These are phyloP conservation scores for Aspergillus udagawae DNA, from an alignment of 2,329 filamentous ascomycete genomes.

Conservation along the genomic window DNA sequence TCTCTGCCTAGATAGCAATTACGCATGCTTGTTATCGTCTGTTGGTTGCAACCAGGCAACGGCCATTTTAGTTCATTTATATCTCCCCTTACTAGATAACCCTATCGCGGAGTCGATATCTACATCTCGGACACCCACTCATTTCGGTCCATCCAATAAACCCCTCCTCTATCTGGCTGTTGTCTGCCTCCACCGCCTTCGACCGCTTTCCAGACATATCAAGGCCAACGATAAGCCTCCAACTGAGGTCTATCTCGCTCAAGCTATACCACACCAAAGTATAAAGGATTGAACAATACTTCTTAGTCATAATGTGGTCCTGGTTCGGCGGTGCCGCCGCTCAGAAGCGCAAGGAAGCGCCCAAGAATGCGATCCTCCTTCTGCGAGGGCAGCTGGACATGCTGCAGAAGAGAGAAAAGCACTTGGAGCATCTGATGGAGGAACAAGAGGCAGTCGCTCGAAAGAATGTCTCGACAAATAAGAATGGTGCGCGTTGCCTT, in stretches of 20 bases:
- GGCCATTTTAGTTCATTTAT: conserved; percentile 17
- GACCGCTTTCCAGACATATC: background rate
- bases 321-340: conserved; percentile 86
- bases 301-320: conserved; percentile 59
- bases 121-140: background rate
- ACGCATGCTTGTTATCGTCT: background rate
- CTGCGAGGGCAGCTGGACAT: conserved; percentile 90
- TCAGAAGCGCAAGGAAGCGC: conserved; percentile 85
- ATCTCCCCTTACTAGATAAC: background rate
- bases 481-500: conserved; percentile 63
- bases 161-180: background rate
- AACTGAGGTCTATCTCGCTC: background rate
- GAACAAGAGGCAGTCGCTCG: conserved; percentile 85
- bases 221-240: background rate
- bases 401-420: conserved; percentile 93
- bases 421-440: conserved; percentile 85
- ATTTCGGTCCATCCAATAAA: background rate
- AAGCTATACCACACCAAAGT: background rate
- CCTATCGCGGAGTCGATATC: background rate
- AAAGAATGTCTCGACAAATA: conserved; percentile 86
- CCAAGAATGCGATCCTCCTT: conserved; percentile 92
- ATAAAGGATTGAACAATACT: background rate
- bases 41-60: background rate
- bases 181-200: conserved; percentile 6
- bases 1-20: background rate